These are phyloP conservation scores for Ilex asprella DNA, from an alignment of 257 asterid species.

Conservation along the genomic window DNA sequence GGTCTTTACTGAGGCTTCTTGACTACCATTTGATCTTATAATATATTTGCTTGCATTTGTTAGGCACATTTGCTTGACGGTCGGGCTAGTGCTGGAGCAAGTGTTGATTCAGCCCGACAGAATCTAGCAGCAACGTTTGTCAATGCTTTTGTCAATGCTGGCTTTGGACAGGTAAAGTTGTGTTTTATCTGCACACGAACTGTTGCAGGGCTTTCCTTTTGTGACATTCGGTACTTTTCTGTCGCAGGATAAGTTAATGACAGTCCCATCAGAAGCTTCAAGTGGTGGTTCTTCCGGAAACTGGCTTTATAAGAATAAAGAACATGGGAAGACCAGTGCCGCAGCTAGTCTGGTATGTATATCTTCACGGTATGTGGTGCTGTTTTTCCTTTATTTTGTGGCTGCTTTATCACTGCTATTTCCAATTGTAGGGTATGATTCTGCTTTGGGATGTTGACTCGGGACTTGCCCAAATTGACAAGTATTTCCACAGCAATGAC, in stretches of 20 bases:
- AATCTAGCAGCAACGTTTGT: constrained; percentile 97
- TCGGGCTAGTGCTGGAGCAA: constrained; percentile 81
- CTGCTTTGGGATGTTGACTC: constrained; percentile 93
- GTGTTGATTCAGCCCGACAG: constrained; percentile 94
- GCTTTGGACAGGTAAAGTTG: constrained; percentile 77
- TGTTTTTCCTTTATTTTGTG: neutral
- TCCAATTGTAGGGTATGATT: constrained; percentile 71
- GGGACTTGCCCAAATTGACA: constrained; percentile 94
- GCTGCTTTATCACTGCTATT: neutral
- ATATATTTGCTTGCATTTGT: constrained; percentile 11
- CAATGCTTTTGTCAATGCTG: constrained; percentile 97
- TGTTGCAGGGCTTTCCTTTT: neutral
- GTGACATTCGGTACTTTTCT: neutral
- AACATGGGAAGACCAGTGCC: constrained; percentile 94
- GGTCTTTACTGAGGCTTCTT: neutral
- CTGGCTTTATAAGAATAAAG: constrained; percentile 94
- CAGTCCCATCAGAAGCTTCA: constrained; percentile 73
- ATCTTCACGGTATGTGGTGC: constrained; percentile 1
- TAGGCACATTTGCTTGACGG: constrained; percentile 96
- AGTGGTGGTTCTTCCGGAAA: constrained; percentile 67
- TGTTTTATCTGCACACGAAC: neutral
- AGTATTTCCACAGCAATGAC: constrained; percentile 80
- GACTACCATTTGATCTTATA: constrained; percentile 2
- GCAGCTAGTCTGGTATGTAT: constrained; percentile 85
- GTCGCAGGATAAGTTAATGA: constrained; percentile 88